Conservation (phyloP, 257 asterid species). For the Asclepias syriaca region DNA sequence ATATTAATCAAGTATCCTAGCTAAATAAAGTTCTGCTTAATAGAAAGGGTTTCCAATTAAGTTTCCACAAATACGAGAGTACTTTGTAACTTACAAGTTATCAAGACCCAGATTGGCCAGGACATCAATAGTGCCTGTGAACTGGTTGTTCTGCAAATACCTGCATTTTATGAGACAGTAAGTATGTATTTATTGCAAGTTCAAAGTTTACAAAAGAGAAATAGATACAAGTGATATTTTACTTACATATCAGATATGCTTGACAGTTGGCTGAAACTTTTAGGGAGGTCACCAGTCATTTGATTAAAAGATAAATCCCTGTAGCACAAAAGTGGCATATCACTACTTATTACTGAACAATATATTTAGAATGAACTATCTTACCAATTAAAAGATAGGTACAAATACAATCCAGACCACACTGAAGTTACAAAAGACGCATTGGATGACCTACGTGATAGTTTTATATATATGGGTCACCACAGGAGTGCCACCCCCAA, state of each 20-base stretch:
- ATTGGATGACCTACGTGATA: background rate
- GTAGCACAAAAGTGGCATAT: constrained; percentile 26
- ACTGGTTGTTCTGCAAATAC: constrained; percentile 89
- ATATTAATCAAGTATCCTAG: constrained; percentile 13
- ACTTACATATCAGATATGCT: constrained; percentile 67
- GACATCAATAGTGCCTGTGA: constrained; percentile 79
- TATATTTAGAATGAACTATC: background rate
- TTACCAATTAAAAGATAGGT: background rate
- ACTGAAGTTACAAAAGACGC: background rate
- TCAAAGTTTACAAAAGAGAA: constrained; percentile 2
- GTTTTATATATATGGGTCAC: background rate
- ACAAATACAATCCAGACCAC: background rate
- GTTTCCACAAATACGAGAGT: constrained; percentile 4
- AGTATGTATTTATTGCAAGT: constrained; percentile 6
- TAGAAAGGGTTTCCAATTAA: constrained; percentile 6
- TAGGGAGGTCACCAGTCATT: constrained; percentile 76
- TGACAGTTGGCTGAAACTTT: constrained; percentile 51
- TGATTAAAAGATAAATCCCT: constrained; percentile 84
- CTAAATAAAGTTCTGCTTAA: background rate
- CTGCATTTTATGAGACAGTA: constrained; percentile 35
- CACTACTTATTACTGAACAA: constrained; percentile 5
- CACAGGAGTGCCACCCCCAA: background rate
- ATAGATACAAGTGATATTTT: background rate
- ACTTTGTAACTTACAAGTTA: constrained; percentile 51
- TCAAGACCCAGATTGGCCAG: constrained; percentile 86